These are phyloP conservation scores for Ceratobasidium sp. DNA, from an alignment of 1,284 basidiomycete genomes.

Conservation along the genomic window DNA sequence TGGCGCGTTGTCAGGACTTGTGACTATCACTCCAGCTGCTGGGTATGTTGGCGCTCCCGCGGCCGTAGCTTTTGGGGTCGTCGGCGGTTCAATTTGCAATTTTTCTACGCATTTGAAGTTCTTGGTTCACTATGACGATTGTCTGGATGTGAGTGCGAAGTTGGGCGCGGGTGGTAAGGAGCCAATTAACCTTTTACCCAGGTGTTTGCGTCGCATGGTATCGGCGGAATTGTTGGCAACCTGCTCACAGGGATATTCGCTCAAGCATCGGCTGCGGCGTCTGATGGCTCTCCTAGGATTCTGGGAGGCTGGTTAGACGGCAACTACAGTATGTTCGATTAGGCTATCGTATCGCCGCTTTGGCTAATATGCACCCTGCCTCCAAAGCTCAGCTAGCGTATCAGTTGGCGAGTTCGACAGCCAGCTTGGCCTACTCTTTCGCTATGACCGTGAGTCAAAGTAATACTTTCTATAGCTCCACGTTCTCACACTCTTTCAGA, in stretches of 20 bases:
- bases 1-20: slow-evolving; percentile 90
- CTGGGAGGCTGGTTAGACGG: slow-evolving; percentile 59
- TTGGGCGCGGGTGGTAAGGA: background rate
- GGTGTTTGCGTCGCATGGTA: slow-evolving; percentile 84
- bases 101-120: slow-evolving; percentile 96
- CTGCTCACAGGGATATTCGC: slow-evolving; percentile 87
- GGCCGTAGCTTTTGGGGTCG: slow-evolving; percentile 85
- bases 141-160: slow-evolving; percentile 73
- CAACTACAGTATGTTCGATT: slow-evolving; percentile 62
- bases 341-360: too few species aligned
- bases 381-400: slow-evolving; percentile 77
- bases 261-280: slow-evolving; percentile 83
- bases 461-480: background rate
- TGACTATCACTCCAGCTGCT: slow-evolving; percentile 92
- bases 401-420: slow-evolving; percentile 84
- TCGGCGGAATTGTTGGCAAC: slow-evolving; percentile 92
- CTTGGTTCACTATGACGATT: slow-evolving; percentile 77
- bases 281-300: slow-evolving; percentile 66
- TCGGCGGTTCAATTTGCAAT: slow-evolving; percentile 89
- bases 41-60: slow-evolving; percentile 90
- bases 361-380: slow-evolving; percentile 45
- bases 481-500: slow-evolving; percentile 59
- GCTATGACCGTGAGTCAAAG: slow-evolving; percentile 73
- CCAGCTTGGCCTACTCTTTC: slow-evolving; percentile 86
- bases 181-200: background rate